These are phyloP conservation scores for Hygrocybe punicea DNA, from an alignment of 768 basidiomycete genomes.

Conservation along the genomic window DNA sequence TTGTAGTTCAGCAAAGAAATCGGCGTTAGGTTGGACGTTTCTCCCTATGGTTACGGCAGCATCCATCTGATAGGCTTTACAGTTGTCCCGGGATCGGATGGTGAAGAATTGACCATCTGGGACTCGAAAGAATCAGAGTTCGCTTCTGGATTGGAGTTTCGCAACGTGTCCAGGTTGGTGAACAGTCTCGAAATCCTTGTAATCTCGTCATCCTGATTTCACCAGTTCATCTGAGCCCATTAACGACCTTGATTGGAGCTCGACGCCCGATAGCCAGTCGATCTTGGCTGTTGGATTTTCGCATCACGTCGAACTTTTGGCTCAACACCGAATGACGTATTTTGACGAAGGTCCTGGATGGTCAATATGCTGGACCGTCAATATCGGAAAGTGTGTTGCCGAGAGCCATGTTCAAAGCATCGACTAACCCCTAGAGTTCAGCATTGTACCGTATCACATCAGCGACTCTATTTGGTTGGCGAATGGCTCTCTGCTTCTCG, in stretches of 20 bases:
- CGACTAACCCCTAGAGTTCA: slow-evolving; percentile 27
- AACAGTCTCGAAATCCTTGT: neutral
- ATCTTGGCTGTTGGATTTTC: slow-evolving; percentile 87
- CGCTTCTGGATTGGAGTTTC: slow-evolving; percentile 82
- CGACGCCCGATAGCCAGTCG: slow-evolving; percentile 85
- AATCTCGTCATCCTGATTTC: too few relatives aligned
- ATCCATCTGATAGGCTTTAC: slow-evolving; percentile 5
- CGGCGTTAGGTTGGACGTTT: slow-evolving; percentile 67
- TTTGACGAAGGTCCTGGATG: slow-evolving; percentile 80
- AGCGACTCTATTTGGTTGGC: slow-evolving; percentile 90
- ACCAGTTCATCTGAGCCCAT: slow-evolving; percentile 49
- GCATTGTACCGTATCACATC: slow-evolving; percentile 75
- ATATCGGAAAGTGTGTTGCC: slow-evolving; percentile 60
- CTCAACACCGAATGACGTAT: slow-evolving; percentile 89
- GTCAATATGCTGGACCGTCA: slow-evolving; percentile 66
- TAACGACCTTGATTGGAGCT: slow-evolving; percentile 88
- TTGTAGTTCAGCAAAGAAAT: slow-evolving; percentile 90
- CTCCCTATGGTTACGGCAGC: neutral
- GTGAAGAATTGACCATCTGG: slow-evolving; percentile 90
- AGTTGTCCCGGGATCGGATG: slow-evolving; percentile 62
- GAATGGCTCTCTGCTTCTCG: slow-evolving; percentile 76
- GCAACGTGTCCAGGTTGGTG: slow-evolving; percentile 55
- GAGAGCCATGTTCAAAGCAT: neutral
- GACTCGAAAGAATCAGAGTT: slow-evolving; percentile 94
- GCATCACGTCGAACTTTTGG: slow-evolving; percentile 78